phyloP scores from a whole-genome alignment of 2,329 filamentous ascomycete genomes.

The Verticillium tricorpus region DNA sequence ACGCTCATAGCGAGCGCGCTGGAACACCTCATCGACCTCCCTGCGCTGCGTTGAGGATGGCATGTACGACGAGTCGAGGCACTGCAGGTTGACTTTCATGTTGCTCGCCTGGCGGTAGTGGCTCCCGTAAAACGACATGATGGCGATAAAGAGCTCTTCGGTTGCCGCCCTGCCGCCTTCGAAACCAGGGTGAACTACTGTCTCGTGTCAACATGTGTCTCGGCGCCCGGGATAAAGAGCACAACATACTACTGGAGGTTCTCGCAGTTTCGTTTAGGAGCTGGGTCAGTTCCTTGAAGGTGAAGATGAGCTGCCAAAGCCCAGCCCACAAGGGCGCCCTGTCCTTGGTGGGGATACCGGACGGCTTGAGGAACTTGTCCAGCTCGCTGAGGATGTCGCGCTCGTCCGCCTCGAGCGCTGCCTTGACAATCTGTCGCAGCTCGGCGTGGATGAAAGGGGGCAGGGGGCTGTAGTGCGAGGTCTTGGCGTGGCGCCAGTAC shows the following conservation, averaged over 20 bases:
- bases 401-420: slow-evolving; percentile 30
- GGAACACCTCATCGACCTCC: neutral
- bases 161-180: neutral
- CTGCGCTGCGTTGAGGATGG: neutral
- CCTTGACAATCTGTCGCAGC: slow-evolving; percentile 32
- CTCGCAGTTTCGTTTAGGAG: slow-evolving; percentile 18
- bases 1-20: slow-evolving; percentile 1
- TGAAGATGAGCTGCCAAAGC: slow-evolving; percentile 45
- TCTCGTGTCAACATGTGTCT: neutral
- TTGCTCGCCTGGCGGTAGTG: slow-evolving; percentile 13
- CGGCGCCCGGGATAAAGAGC: neutral
- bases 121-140: slow-evolving; percentile 17
- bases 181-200: slow-evolving; percentile 2
- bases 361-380: slow-evolving; percentile 27
- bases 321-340: slow-evolving; percentile 42
- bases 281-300: slow-evolving; percentile 38
- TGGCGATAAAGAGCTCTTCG: slow-evolving; percentile 10
- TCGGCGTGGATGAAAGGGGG: slow-evolving; percentile 36
- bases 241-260: neutral
- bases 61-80: neutral
- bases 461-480: slow-evolving; percentile 14
- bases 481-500: slow-evolving; percentile 27
- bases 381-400: slow-evolving; percentile 34
- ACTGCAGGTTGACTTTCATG: slow-evolving; percentile 10
- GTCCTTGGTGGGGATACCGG: slow-evolving; percentile 21